Conservation (phyloP, 257 asterid genomes). For the Ajuga chamaepitys region DNA sequence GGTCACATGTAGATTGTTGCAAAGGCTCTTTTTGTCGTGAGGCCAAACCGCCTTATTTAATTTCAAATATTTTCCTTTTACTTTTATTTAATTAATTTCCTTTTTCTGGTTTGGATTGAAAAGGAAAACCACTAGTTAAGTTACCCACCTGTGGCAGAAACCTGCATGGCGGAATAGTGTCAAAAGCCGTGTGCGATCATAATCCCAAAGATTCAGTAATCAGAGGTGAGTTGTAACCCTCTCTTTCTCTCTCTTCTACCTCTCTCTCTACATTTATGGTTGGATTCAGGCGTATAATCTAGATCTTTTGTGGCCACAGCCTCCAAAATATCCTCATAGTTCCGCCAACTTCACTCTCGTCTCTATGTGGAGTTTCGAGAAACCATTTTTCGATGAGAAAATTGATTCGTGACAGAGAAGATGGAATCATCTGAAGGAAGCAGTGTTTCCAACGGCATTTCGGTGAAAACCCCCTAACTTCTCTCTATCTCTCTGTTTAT, state of each 20-base stretch:
- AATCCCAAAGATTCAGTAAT: slow-evolving; percentile 23
- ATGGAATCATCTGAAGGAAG: slow-evolving; percentile 29
- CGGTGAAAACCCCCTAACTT: slow-evolving; percentile 21
- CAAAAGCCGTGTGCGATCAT: slow-evolving; percentile 17
- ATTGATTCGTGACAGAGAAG: not conserved
- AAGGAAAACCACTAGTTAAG: not conserved
- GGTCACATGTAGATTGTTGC: not conserved
- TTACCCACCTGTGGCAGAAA: slow-evolving; percentile 6
- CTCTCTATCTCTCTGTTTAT: not conserved
- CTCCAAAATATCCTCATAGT: slow-evolving; percentile 23
- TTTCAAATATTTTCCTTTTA: not conserved
- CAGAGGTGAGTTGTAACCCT: slow-evolving; percentile 1
- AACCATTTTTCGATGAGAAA: not conserved
- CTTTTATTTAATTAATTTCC: not conserved
- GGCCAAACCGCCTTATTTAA: slow-evolving; percentile 10
- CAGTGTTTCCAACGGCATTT: slow-evolving; percentile 20
- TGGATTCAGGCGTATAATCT: not conserved
- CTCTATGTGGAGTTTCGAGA: slow-evolving; percentile 14
- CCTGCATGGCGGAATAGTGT: slow-evolving; percentile 37
- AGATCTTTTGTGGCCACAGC: slow-evolving; percentile 31
- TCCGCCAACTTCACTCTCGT: slow-evolving; percentile 23
- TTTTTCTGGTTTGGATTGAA: not conserved
- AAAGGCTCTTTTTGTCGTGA: not conserved
- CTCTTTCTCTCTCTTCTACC: not conserved
- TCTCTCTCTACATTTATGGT: slow-evolving; percentile 13